Evolutionary conservation across 106 monocot genomes (phyloP).

Genomic region (Acanthochlamys bracteata): DNA sequence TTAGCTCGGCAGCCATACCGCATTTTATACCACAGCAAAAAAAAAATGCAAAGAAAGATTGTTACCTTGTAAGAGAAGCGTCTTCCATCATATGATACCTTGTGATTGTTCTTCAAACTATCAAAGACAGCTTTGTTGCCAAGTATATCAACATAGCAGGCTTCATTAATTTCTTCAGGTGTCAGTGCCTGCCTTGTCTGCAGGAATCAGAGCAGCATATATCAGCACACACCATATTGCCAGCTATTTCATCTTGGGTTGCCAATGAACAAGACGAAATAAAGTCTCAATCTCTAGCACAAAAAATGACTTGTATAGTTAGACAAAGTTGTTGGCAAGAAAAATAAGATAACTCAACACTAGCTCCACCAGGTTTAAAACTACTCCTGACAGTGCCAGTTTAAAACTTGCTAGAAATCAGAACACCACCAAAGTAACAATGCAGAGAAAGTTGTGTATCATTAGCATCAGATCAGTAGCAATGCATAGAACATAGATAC

Average conservation of each 20-base stretch:
- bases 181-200: slow-evolving; percentile 84
- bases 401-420: too few species aligned
- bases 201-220: neutral
- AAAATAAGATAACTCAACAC: neutral
- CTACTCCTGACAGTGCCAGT: neutral
- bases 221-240: neutral
- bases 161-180: slow-evolving; percentile 76
- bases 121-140: slow-evolving; percentile 79
- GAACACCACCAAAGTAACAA: too few species aligned
- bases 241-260: neutral
- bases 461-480: too few species aligned
- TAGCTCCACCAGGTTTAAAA: neutral
- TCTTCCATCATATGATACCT: slow-evolving; percentile 80
- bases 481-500: too few species aligned
- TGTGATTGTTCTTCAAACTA: slow-evolving; percentile 86
- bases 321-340: neutral
- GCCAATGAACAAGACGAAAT: neutral
- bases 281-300: neutral
- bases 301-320: neutral
- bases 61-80: slow-evolving; percentile 88
- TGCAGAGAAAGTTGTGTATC: too few species aligned
- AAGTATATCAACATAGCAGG: slow-evolving; percentile 69
- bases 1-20: too few species aligned
- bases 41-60: neutral
- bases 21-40: too few species aligned